Evolutionary conservation across 2,329 filamentous ascomycete species (phyloP), one percentile per base, ranked within the genome.

Genomic region (Fusarium fujikuroi): DNA sequence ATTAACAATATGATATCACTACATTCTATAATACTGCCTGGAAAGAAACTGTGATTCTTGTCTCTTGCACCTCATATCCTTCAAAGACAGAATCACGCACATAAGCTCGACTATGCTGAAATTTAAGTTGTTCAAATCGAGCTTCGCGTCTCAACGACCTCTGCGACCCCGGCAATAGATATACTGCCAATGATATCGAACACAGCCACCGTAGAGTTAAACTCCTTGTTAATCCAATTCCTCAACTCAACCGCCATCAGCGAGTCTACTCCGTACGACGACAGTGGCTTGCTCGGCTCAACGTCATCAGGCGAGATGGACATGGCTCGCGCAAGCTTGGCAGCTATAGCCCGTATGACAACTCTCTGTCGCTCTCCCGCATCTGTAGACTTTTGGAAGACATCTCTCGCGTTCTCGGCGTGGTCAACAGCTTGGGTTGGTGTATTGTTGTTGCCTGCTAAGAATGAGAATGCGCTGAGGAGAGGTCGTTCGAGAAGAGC

Each of bases 191-290:
- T 61, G 2, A 64, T 52, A 21, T 61, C 61, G 1, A 50, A 60
- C 5, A 63, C 56, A 2, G 54, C 43, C 0, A 63, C 54, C 2
- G n/a, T 44, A 18, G 59, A 15, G 7, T 21, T 50, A 0, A 32
- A 61, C 21, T 54, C 49, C 6, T 40, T 46, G 2, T 62, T 62
- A 9, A 85, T 72, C 84, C 84, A 85, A 39, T 83, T 83, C 5
- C 84, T 73, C 37, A 86, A 49, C 72, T 86, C 84, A 0, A 86
- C 81, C 2, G 84, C 84, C 34, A 86, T 80, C 1, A 86, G 79
- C 2, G 82, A 77, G 23, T 80, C 78, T 3, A 79, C 61, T 14
- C 78, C 77, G 14, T 78, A 78, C 0, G 64, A 58, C 9, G 71
- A 73, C 2, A 76, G 40, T 2, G 77, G 63, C 52, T 72, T 74